Evolutionary conservation across 1,284 basidiomycete species (phyloP).

Genomic region (Xerocomus cyaneibrunnescens): DNA sequence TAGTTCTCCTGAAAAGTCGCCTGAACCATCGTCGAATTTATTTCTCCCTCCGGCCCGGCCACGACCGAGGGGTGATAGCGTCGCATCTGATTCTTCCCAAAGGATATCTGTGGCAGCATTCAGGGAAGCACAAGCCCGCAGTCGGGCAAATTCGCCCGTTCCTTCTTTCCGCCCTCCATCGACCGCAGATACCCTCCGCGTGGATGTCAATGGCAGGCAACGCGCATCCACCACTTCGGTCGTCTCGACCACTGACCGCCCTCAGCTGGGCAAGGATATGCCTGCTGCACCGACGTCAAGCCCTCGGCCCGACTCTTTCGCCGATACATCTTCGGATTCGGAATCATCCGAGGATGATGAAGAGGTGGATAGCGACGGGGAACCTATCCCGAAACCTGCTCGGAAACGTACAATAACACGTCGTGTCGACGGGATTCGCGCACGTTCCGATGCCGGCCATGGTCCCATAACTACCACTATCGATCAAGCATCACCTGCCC

Average conservation of each 20-base stretch:
- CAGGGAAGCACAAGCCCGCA: slow-evolving; percentile 68
- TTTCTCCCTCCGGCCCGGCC: slow-evolving; percentile 36
- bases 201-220: slow-evolving; percentile 25
- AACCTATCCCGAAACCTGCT: slow-evolving; percentile 22
- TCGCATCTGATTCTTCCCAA: slow-evolving; percentile 63
- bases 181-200: slow-evolving; percentile 32
- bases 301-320: slow-evolving; percentile 22
- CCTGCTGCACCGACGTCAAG: slow-evolving; percentile 9
- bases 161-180: slow-evolving; percentile 46
- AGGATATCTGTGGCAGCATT: slow-evolving; percentile 77
- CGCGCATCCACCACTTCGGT: slow-evolving; percentile 35
- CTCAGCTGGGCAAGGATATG: slow-evolving; percentile 13
- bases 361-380: slow-evolving; percentile 35
- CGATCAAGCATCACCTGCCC: background rate
- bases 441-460: slow-evolving; percentile 22
- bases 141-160: slow-evolving; percentile 58
- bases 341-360: slow-evolving; percentile 34
- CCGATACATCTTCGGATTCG: slow-evolving; percentile 30
- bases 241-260: slow-evolving; percentile 13
- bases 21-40: slow-evolving; percentile 12
- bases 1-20: slow-evolving; percentile 28
- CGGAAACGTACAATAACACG: slow-evolving; percentile 25
- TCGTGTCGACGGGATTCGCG: slow-evolving; percentile 10
- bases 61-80: slow-evolving; percentile 56
- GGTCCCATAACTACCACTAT: background rate